Evolutionary conservation across 306 rosid genomes (phyloP).

Genomic region (Elaeagnus macrophylla): DNA sequence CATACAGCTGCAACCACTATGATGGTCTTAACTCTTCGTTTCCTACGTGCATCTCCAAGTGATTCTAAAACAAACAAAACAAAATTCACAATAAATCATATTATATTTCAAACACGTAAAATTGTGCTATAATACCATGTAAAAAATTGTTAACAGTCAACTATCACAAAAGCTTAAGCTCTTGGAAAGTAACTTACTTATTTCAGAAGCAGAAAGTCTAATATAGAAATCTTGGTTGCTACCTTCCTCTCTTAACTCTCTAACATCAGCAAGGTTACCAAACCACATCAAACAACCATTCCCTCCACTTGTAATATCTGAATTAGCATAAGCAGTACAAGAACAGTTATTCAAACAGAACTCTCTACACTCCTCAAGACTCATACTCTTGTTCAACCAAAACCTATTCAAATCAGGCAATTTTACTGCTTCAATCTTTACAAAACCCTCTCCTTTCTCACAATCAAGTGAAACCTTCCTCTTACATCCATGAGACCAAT

Average conservation of each 20-base stretch:
- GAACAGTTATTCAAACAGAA: conserved; percentile 32
- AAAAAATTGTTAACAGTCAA: too few species aligned
- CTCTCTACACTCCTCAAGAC: conserved; percentile 17
- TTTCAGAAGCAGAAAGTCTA: conserved; percentile 25
- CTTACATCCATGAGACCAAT: conserved; percentile 24
- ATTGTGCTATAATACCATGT: too few species aligned
- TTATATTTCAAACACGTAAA: too few species aligned
- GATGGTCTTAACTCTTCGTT: not conserved
- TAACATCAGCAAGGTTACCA: conserved; percentile 25
- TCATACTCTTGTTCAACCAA: conserved; percentile 20
- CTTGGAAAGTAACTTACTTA: not conserved
- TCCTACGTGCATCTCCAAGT: not conserved
- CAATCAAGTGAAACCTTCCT: conserved; percentile 23
- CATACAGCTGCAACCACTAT: not conserved
- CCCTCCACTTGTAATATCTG: conserved; percentile 9
- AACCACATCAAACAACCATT: conserved; percentile 34
- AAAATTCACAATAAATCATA: not conserved
- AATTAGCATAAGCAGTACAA: conserved; percentile 34
- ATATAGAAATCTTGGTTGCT: conserved; percentile 23
- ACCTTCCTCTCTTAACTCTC: conserved; percentile 3
- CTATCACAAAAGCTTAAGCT: not conserved
- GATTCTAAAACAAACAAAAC: not conserved
- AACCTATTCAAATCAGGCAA: conserved; percentile 25
- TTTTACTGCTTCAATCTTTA: conserved; percentile 15
- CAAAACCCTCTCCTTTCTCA: conserved; percentile 22